A percentile compares a stretch with the other conserved stretches of the same genome.
Conservation (phyloP, 2,329 filamentous ascomycete species). For the Colletotrichum lindemuthianum region DNA sequence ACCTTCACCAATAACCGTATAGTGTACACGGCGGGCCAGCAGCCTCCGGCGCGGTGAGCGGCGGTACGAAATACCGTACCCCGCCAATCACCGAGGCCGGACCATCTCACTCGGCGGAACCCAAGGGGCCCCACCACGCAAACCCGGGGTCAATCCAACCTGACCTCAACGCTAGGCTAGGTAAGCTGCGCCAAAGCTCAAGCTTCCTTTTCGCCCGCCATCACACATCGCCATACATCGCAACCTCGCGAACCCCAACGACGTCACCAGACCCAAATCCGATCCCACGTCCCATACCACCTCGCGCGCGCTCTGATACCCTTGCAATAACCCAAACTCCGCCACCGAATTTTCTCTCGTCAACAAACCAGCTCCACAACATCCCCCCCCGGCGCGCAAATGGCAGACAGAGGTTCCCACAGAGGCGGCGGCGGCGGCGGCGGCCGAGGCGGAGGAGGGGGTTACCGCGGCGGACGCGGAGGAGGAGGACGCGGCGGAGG, state of each 20-base stretch:
- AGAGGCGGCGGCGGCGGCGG: conserved; percentile 51
- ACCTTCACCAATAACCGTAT: no score
- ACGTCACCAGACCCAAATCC: conserved; percentile 10
- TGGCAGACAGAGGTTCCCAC: conserved; percentile 62
- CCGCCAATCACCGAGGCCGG: conserved; percentile 25
- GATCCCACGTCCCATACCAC: neutral
- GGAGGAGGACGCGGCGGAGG: conserved; percentile 54
- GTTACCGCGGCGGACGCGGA: conserved; percentile 56
- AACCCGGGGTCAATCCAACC: no score
- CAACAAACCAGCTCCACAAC: conserved; percentile 12
- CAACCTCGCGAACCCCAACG: conserved; percentile 25
- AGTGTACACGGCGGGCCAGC: no score
- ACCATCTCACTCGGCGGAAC: neutral
- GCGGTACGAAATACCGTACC: neutral
- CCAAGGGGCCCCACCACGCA: conserved; percentile 14
- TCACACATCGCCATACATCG: conserved; percentile 6
- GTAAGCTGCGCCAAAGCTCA: conserved; percentile 14
- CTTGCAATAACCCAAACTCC: conserved; percentile 5
- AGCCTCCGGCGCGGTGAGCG: no score
- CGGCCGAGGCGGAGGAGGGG: conserved; percentile 50
- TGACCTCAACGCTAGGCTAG: no score
- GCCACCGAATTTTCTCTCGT: neutral
- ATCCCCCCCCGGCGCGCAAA: conserved; percentile 42
- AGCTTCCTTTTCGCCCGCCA: conserved; percentile 15
- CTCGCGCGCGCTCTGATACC: no score